Evolutionary conservation across 2,329 filamentous ascomycete genomes (phyloP).

Genomic region (Scopulariopsis brevicaulis): DNA sequence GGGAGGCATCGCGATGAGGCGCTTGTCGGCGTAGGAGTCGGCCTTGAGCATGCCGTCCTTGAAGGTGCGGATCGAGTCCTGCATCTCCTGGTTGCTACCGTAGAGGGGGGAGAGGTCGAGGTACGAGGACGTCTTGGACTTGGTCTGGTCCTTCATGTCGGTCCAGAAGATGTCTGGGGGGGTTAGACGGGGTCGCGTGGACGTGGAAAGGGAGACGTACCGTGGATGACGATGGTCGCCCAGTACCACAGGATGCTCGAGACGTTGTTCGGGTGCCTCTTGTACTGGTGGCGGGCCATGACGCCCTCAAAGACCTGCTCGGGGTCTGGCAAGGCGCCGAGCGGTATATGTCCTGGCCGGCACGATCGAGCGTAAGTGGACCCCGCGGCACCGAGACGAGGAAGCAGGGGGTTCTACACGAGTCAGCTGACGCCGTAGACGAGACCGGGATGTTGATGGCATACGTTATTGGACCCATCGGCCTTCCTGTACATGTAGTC

Average conservation of each 20-base stretch:
- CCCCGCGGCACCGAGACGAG: slow-evolving; percentile 54
- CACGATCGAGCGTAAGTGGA: slow-evolving; percentile 57
- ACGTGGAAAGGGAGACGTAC: slow-evolving; percentile 20
- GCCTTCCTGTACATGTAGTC: slow-evolving; percentile 55
- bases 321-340: slow-evolving; percentile 57
- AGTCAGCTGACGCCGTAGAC: neutral
- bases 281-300: slow-evolving; percentile 39
- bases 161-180: slow-evolving; percentile 58
- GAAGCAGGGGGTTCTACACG: slow-evolving; percentile 48
- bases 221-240: slow-evolving; percentile 64
- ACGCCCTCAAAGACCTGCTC: slow-evolving; percentile 49
- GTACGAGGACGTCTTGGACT: slow-evolving; percentile 59
- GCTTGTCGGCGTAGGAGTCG: slow-evolving; percentile 60
- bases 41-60: slow-evolving; percentile 61
- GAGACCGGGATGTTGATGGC: slow-evolving; percentile 7
- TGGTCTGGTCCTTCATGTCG: slow-evolving; percentile 45
- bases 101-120: slow-evolving; percentile 63
- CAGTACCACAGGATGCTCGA: slow-evolving; percentile 63
- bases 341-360: slow-evolving; percentile 43
- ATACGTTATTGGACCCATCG: slow-evolving; percentile 58
- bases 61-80: slow-evolving; percentile 57
- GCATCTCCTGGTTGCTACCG: slow-evolving; percentile 55
- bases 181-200: neutral
- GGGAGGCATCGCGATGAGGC: slow-evolving; percentile 59
- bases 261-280: slow-evolving; percentile 57